Conservation (phyloP, 2,329 filamentous ascomycete genomes). For the Clarireedia homoeocarpa region DNA sequence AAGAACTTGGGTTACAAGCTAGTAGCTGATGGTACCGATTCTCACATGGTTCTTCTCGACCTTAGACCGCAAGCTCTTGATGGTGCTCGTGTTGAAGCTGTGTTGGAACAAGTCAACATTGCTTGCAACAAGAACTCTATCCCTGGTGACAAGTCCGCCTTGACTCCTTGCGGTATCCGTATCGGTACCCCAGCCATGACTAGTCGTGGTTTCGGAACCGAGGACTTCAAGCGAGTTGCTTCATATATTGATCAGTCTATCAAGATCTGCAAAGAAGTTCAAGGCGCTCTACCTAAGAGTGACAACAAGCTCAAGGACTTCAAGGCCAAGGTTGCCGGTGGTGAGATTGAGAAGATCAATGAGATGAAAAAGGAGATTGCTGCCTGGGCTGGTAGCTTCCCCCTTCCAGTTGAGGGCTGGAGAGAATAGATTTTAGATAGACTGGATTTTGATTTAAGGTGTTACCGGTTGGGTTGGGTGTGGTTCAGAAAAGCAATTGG, state of each 20-base stretch:
- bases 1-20: constrained; percentile 89
- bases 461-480: constrained; percentile 13
- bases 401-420: constrained; percentile 77
- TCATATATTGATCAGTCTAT: constrained; percentile 83
- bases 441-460: constrained; percentile 13
- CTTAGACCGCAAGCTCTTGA: constrained; percentile 82
- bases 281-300: constrained; percentile 81
- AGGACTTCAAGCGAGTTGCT: constrained; percentile 87
- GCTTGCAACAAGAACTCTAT: constrained; percentile 99
- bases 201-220: constrained; percentile 82
- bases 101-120: constrained; percentile 97
- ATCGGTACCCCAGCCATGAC: constrained; percentile 98
- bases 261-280: constrained; percentile 84
- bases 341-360: constrained; percentile 74
- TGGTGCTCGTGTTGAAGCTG: constrained; percentile 88
- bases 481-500: constrained; percentile 10
- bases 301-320: constrained; percentile 99
- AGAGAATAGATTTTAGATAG: constrained; percentile 31
- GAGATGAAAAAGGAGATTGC: constrained; percentile 84
- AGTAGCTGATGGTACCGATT: constrained; percentile 92
- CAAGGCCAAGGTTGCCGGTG: constrained; percentile 80
- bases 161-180: constrained; percentile 89
- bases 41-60: constrained; percentile 94
- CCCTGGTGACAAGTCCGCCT: constrained; percentile 92
- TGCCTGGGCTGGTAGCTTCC: constrained; percentile 81